Base-by-base conservation (phyloP, 2,329 filamentous ascomycete species). In the Aspergillus ruber region DNA sequence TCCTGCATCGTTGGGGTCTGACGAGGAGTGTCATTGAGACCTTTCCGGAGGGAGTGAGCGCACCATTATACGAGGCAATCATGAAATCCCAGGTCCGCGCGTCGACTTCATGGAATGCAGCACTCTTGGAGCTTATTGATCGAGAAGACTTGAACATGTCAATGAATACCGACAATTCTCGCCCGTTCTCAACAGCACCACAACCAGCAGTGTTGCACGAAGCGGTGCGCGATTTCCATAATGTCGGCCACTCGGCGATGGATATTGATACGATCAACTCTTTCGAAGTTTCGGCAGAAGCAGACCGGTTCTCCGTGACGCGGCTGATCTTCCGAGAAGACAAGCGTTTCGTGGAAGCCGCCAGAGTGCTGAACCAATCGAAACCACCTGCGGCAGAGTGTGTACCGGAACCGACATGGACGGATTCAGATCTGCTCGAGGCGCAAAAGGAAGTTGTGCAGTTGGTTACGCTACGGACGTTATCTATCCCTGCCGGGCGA, bases 391-490 rank as follows among this genome's bases (percentile, higher is more conserved):
- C 88, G 9, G 83, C 91, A n/a, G 85, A 87, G 44, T 85, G 91
- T 51, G 77, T 84, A 35, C 81, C 84, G 2, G 78, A 89, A 53
- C 82, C 86, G 1, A 81, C 82, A 36, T 93, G 88, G 86, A 81
- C 84, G 18, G 93, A 98, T 63, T 84, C 88, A 13, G 85, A 93
- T 51, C 83, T 95, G 48, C 75, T 98, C 8, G 93, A 98, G 64
- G 88, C 86, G 50, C 93, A 98, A 66, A 95, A 96, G 66, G 85
- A 88, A 51, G 76, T 95, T 27, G 90, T 93, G 49, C 87, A 93
- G 50, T 85, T 86, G 61, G 81, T 96, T 33, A 93, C 91, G 36
- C 81, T 86, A 41, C 83, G 93, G 49, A 97, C 91, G 12, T 77
- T 97, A 49, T 90, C 93, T 1, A 85, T 96, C 45, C 88, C 93